Conservation (phyloP, 495 filamentous ascomycete species). For the Penicillium waksmanii region DNA sequence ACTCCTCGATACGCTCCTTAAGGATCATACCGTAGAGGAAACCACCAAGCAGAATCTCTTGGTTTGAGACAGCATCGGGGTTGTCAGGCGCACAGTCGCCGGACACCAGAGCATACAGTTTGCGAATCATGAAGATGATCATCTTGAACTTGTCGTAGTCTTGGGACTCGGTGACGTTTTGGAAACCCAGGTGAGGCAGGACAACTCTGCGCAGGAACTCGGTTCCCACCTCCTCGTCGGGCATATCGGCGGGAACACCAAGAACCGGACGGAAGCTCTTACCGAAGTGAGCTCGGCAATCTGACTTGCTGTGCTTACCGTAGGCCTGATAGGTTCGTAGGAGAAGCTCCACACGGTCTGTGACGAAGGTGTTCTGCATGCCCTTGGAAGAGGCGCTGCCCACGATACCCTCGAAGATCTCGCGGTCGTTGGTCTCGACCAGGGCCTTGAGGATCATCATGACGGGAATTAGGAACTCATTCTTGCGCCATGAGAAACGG, state of each 20-base stretch:
- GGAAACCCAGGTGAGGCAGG: conserved; percentile 83
- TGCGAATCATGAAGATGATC: conserved; percentile 94
- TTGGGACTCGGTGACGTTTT: conserved; percentile 77
- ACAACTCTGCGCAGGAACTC: conserved; percentile 91
- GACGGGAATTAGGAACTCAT: conserved; percentile 89
- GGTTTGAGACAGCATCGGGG: conserved; percentile 92
- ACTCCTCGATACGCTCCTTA: conserved; percentile 92
- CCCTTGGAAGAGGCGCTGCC: conserved; percentile 73
- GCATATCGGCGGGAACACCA: conserved; percentile 75
- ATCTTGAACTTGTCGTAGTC: conserved; percentile 92
- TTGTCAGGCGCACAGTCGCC: conserved; percentile 94
- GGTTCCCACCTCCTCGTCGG: conserved; percentile 82
- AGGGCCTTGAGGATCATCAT: conserved; percentile 97
- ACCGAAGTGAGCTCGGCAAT: conserved; percentile 82
- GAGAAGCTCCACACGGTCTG: conserved; percentile 89
- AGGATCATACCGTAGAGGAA: conserved; percentile 94
- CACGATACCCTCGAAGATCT: conserved; percentile 90
- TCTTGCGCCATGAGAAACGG: conserved; percentile 97
- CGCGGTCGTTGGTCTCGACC: conserved; percentile 92
- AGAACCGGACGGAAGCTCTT: conserved; percentile 87
- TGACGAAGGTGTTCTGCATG: conserved; percentile 86
- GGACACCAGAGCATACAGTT: conserved; percentile 88
- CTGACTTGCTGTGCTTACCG: conserved; percentile 72
- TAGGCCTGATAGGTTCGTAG: conserved; percentile 92
- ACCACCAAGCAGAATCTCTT: conserved; percentile 89